Percentiles rank a stretch among this genome's conserved stretches.
Conservation (phyloP, 1,284 basidiomycete genomes). For the Fistulinella cinereoalba region DNA sequence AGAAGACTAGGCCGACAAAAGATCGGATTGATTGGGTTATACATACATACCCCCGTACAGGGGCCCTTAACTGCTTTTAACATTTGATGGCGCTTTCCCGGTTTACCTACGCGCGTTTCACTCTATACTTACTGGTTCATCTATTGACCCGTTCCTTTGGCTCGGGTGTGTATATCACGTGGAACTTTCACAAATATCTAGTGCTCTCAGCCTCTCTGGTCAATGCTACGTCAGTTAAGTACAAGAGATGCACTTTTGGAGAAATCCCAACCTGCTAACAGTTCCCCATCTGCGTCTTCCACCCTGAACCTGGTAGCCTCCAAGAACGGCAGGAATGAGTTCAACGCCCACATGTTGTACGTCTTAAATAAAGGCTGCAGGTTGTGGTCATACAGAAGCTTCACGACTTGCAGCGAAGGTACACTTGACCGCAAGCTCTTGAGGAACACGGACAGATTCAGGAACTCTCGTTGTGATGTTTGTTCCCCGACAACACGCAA, state of each 20-base stretch:
- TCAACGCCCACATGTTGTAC: constrained; percentile 13
- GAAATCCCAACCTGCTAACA: constrained; percentile 2
- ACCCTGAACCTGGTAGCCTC: constrained; percentile 12
- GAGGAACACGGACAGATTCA: constrained; percentile 13
- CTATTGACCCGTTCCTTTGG: no score
- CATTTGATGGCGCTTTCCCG: no score
- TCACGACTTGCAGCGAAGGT: constrained; percentile 25
- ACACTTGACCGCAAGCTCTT: constrained; percentile 6
- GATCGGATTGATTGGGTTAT: no score
- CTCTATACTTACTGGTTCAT: no score
- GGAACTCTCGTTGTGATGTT: constrained; percentile 5
- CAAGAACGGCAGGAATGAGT: constrained; percentile 8
- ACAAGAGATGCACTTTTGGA: not conserved
- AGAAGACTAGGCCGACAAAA: no score
- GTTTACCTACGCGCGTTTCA: no score
- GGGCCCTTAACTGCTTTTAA: no score
- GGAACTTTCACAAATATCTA: no score
- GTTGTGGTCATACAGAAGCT: constrained; percentile 19
- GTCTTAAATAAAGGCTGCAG: constrained; percentile 17
- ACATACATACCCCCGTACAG: no score
- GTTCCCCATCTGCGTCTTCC: constrained; percentile 24
- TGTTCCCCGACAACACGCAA: constrained; percentile 12
- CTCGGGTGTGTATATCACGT: no score
- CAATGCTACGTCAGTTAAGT: constrained; percentile 2
- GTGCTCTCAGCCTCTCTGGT: constrained; percentile 16